Evolutionary conservation across 1,139 yeast genomes (phyloP), one percentile per base, ranked within the genome.

Genomic region (Taphrina flavorubra): DNA sequence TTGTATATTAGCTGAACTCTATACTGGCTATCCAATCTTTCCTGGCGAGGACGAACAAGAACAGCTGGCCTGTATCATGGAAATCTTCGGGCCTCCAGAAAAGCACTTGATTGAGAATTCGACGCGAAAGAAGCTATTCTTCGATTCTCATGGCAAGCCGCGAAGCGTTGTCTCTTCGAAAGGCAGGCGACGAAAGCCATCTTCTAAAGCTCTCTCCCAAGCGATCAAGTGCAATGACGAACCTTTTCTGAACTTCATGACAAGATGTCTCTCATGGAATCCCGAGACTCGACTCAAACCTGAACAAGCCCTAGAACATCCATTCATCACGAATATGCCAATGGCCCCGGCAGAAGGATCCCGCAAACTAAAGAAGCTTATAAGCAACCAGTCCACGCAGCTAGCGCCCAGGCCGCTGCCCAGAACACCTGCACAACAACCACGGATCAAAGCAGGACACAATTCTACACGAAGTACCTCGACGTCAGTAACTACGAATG

Each of bases 11-110:
- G 85, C 86, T 1, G 96, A 90, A 75, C 76, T 89, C 62, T 83
- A 81, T 68, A 82, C 86, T 0, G 96, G 96, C 0, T 76, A 77
- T 44, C 94, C 96, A 0, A 75, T 90, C 37, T 84, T 90, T 70
- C 88, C 89, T 51, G 92, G 92, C 0, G 86, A 82, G 70, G 84
- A 86, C 74, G 96, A 90, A 75, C 79, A 81, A 59, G 91, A 88
- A 69, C 87, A 89, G 70, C 79, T 89, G 60, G 86, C 85, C 1
- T 79, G 84, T 46, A 83, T 86, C 36, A 77, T 87, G 72, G 88
- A 87, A 72, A 73, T 85, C 16, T 81, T 88, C 73, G 96, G 95
- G 0, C 80, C 83, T 0, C 96, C 96, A 0, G 81, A 80, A 8
- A 74, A 77, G 55, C 71, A 74, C 11, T 76, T 82, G 53, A 77